Evolutionary conservation across 2,329 filamentous ascomycete genomes (phyloP).

Genomic region (Pseudocercospora pini-densiflorae): DNA sequence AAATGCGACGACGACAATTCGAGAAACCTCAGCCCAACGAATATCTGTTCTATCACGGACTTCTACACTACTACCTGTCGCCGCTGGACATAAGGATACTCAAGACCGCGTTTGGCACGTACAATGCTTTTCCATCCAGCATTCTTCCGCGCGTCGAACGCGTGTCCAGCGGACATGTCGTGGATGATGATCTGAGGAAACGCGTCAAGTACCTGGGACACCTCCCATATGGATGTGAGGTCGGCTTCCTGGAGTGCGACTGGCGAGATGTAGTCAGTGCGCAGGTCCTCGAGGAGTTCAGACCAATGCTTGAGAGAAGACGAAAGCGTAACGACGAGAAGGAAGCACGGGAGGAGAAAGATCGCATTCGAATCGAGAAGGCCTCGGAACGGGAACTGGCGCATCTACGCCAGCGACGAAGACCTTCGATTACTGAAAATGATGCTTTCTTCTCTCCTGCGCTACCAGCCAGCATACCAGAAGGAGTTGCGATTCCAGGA

Average conservation of each 20-base stretch:
- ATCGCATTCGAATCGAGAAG: constrained; percentile 79
- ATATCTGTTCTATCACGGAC: constrained; percentile 87
- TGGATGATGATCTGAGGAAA: constrained; percentile 83
- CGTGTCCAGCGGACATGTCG: constrained; percentile 83
- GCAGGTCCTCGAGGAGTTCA: constrained; percentile 75
- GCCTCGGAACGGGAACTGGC: constrained; percentile 73
- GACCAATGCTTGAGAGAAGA: constrained; percentile 74
- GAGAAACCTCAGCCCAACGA: constrained; percentile 55
- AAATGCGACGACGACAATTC: constrained; percentile 50
- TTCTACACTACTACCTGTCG: constrained; percentile 87
- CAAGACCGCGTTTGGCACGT: constrained; percentile 85
- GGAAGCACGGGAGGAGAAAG: constrained; percentile 82
- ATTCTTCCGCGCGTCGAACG: constrained; percentile 87
- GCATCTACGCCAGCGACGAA: constrained; percentile 64
- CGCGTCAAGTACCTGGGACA: constrained; percentile 86
- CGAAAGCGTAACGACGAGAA: constrained; percentile 82
- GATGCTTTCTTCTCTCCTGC: constrained; percentile 43
- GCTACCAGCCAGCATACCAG: constrained; percentile 33
- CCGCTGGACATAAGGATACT: constrained; percentile 90
- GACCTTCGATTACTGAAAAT: constrained; percentile 54
- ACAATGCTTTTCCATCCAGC: constrained; percentile 80
- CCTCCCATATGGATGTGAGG: constrained; percentile 86
- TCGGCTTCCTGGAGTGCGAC: constrained; percentile 90
- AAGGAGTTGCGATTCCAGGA: constrained; percentile 15
- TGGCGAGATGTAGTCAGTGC: constrained; percentile 87